phyloP scores from a whole-genome alignment of 345 rosid species.

The Populus ilicifolia region DNA sequence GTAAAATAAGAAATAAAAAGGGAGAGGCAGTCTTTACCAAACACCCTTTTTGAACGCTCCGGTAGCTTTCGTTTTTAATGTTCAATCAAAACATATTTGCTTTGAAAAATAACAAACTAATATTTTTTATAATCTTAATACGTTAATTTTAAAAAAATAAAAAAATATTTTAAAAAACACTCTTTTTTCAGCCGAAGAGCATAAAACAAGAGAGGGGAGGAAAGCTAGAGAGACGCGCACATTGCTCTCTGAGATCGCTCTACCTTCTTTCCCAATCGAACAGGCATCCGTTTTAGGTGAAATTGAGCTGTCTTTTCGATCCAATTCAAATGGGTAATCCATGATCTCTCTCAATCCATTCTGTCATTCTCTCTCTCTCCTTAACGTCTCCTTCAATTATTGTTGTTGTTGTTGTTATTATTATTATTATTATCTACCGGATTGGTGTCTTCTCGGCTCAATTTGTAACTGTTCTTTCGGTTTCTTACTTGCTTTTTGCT shows the following conservation, averaged over 20 bases:
- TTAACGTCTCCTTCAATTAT: neutral
- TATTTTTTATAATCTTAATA: too few species aligned
- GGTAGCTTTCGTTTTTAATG: too few species aligned
- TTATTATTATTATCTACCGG: neutral
- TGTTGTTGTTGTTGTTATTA: too few species aligned
- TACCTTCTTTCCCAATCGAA: neutral
- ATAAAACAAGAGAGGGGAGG: neutral
- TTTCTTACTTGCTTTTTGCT: neutral
- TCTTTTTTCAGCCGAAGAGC: too few species aligned
- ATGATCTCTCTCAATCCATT: conserved; percentile 14
- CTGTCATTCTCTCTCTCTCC: neutral
- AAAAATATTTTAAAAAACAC: too few species aligned
- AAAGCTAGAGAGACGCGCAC: neutral
- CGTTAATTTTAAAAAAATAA: too few species aligned
- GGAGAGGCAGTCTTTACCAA: too few species aligned
- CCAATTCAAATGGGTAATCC: conserved; percentile 26
- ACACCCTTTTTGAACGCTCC: too few species aligned
- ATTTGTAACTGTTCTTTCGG: neutral
- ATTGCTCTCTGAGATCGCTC: conserved; percentile 11
- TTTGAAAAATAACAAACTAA: too few species aligned
- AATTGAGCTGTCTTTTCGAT: conserved; percentile 11
- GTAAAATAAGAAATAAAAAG: too few species aligned
- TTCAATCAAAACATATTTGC: too few species aligned
- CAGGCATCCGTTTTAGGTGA: conserved; percentile 4
- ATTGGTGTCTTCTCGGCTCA: neutral